phyloP scores from a whole-genome alignment of 108 stramenopile species.

The Nitzschia sp. region DNA sequence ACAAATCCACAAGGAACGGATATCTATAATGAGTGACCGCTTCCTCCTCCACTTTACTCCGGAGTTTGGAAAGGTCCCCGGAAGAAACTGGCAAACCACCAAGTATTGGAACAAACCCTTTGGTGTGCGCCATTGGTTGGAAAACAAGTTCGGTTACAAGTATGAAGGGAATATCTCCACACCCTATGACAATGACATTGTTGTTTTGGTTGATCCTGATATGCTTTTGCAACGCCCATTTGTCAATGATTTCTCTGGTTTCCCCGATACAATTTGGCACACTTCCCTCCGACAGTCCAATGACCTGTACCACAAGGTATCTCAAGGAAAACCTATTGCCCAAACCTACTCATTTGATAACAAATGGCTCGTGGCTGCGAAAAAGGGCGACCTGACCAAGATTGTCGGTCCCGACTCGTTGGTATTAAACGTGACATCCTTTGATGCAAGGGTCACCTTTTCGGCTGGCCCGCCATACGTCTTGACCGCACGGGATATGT shows the following conservation, averaged over 20 bases:
- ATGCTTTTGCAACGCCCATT: slow-evolving; percentile 85
- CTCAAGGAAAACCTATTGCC: slow-evolving; percentile 70
- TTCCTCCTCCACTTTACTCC: slow-evolving; percentile 80
- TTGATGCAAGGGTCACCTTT: slow-evolving; percentile 59
- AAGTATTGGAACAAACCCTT: slow-evolving; percentile 92
- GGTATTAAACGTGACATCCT: slow-evolving; percentile 44
- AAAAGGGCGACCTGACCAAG: slow-evolving; percentile 32
- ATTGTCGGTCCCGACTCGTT: slow-evolving; percentile 51
- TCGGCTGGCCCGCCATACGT: slow-evolving; percentile 93
- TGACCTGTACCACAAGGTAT: slow-evolving; percentile 38
- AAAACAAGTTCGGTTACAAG: slow-evolving; percentile 30
- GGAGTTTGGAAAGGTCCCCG: slow-evolving; percentile 31
- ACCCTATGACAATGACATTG: slow-evolving; percentile 38
- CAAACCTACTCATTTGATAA: slow-evolving; percentile 80
- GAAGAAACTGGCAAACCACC: slow-evolving; percentile 34
- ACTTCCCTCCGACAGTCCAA: slow-evolving; percentile 20
- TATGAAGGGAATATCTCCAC: slow-evolving; percentile 15
- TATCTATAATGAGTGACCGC: slow-evolving; percentile 38
- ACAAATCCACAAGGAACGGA: slow-evolving; percentile 36
- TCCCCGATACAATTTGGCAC: slow-evolving; percentile 40
- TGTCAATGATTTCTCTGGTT: slow-evolving; percentile 52
- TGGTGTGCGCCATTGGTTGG: slow-evolving; percentile 78
- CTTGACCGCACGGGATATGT: slow-evolving; percentile 77
- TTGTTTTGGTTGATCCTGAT: slow-evolving; percentile 92
- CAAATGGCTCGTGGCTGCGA: slow-evolving; percentile 50